A percentile compares a stretch with the other conserved stretches of the same genome.
Evolutionary conservation across 768 basidiomycete genomes (phyloP).

Genomic region (Lactarius quietus): DNA sequence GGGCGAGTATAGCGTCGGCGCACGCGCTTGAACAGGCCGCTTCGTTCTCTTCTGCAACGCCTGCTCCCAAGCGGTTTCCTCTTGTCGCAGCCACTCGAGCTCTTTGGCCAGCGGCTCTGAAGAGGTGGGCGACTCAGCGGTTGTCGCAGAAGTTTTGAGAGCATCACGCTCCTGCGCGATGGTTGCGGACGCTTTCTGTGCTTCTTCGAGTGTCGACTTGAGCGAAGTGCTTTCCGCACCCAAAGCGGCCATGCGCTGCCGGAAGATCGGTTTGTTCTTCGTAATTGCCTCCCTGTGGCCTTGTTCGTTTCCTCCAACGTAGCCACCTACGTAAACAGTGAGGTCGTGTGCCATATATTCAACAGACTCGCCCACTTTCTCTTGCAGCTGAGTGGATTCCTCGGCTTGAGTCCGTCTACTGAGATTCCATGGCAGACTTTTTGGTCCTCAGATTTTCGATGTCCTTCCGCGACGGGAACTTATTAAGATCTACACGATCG

Average conservation of each 20-base stretch:
- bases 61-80: slow-evolving; percentile 39
- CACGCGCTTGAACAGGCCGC: slow-evolving; percentile 13
- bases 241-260: slow-evolving; percentile 19
- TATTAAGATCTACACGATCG: slow-evolving; percentile 84
- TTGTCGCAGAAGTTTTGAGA: slow-evolving; percentile 38
- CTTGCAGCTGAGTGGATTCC: slow-evolving; percentile 13
- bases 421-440: slow-evolving; percentile 28
- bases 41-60: slow-evolving; percentile 36
- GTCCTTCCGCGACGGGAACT: slow-evolving; percentile 73
- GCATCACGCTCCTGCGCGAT: slow-evolving; percentile 30
- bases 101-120: slow-evolving; percentile 25
- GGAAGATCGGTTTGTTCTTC: slow-evolving; percentile 24
- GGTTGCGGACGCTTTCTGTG: slow-evolving; percentile 27
- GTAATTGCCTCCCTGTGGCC: slow-evolving; percentile 20
- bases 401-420: not conserved
- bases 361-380: slow-evolving; percentile 25
- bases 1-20: slow-evolving; percentile 20
- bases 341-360: not conserved
- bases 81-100: slow-evolving; percentile 33
- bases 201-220: slow-evolving; percentile 25
- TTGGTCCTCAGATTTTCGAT: slow-evolving; percentile 44
- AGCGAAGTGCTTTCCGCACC: slow-evolving; percentile 20
- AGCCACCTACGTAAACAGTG: slow-evolving; percentile 20
- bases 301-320: slow-evolving; percentile 21
- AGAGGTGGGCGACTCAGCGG: not conserved